Evolutionary conservation across 1,284 basidiomycete genomes (phyloP), one percentile per base, ranked within the genome.

Genomic region (Pulveroboletus sp.): DNA sequence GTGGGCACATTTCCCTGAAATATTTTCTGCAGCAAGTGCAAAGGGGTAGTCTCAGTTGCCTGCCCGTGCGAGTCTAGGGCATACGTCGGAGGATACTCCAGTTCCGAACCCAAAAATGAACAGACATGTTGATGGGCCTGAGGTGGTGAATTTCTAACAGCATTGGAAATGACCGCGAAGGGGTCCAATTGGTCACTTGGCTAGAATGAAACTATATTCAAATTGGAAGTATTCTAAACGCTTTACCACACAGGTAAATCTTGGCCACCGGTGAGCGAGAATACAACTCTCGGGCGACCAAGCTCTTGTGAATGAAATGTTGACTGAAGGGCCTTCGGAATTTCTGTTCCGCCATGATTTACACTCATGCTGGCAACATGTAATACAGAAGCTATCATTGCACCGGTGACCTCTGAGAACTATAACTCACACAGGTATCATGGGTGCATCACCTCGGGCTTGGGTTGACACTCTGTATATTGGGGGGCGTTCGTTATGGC

Each of bases 91-190:
- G 9, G 83, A 84, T 11, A 79, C 76, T 3, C 61, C 61, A 40
- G 66, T 50, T 12, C 83, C 83, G n/a, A 85, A 82, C 0, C 82
- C 83, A 2, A 85, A 73, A 6, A 76, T 75, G 54, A 82, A 85
- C 1, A 84, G 72, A 12, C 80, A 79, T 4, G 81, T 56, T 11
- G 71, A 73, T 0, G 21, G 21, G 74, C 71, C 3, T 64, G 47
- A 0, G 56, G 52, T n/a, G 59, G 54, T 17, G 63, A 61, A 33
- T 52, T 53, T 4, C 33, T 54, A 9, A 78, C 70, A 35, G 71
- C 73, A 2, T 56, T 56, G 4, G 64, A 58, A 17, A 80, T 71
- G 7, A 70, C 55, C 0, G 43, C 41, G 6, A 64, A 60, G 4
- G 73, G 64, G 1, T 55, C 48, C 13, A 70, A 58, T 0, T 0